Evolutionary conservation across 352 stramenopile genomes (phyloP), one percentile per base, ranked within the genome.

Genomic region (Globisporangium canariense): DNA sequence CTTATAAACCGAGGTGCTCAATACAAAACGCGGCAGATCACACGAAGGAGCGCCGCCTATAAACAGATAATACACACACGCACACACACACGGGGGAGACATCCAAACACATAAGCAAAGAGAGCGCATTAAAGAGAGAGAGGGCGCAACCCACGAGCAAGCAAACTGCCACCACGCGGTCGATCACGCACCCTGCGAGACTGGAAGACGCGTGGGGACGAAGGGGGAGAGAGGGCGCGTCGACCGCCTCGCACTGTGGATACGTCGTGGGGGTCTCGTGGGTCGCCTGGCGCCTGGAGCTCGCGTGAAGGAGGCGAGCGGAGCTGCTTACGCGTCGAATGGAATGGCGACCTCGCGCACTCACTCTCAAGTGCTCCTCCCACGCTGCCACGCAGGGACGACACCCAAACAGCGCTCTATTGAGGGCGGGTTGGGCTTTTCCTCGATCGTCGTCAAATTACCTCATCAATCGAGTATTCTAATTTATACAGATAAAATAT

Each of bases 281-380:
- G 25, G 32, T 8, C 32, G 32, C 32, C 32, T 36, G 32, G 32
- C 32, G 32, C 32, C 32, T 36, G 32, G 32, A 8, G 9, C 36
- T 41, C 36, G 36, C 36, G 36, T 41, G 36, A 36, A n/a, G 16
- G 20, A 41, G 36, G 22, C 55, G 11, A 32, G 25, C 46, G 46
- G 46, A 52, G 46, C 46, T 52, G 46, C 46, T 52, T 20, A 9
- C 46, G 25, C 43, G 13, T 51, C 18, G 45, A 28, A 51, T 18
- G 45, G 45, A 51, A 51, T 51, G 45, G 45, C 45, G 45, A 51
- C 41, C 41, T 47, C 41, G 41, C 14, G 41, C 41, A 47, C 45
- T 51, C 41, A 47, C 45, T 51, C 30, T 52, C 46, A 30, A 52
- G 7, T 52, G n/a, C 20, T 25, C 8, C 36, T 41, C 36, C 9